Evolutionary conservation across 2,329 filamentous ascomycete genomes (phyloP).

Genomic region (Lasiodiplodia sp.): DNA sequence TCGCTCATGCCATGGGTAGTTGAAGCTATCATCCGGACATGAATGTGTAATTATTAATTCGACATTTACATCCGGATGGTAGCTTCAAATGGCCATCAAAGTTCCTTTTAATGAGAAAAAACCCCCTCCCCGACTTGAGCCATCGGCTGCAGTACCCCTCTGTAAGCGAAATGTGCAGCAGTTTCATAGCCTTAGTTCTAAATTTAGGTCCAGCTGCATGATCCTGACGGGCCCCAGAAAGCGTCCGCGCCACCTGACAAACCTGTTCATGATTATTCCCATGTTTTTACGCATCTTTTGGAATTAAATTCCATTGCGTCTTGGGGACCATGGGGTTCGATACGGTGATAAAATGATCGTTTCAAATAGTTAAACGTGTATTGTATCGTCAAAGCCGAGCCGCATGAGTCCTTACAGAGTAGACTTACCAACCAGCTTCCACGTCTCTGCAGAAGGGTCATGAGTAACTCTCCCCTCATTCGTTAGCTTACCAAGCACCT

Average conservation of each 20-base stretch:
- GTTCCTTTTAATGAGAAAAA: no score
- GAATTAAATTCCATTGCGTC: neutral
- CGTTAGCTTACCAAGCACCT: constrained; percentile 81
- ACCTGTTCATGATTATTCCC: neutral
- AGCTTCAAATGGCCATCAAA: no score
- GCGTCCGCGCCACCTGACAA: neutral
- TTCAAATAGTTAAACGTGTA: neutral
- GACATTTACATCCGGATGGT: no score
- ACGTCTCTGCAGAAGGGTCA: constrained; percentile 43
- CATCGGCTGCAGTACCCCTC: no score
- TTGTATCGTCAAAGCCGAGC: neutral
- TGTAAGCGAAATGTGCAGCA: neutral
- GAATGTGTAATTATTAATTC: no score
- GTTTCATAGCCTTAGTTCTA: neutral
- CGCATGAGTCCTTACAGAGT: constrained; percentile 32
- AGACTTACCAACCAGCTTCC: constrained; percentile 44
- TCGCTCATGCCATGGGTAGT: no score
- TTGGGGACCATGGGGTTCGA: neutral
- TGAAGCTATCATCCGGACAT: no score
- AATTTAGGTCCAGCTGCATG: neutral
- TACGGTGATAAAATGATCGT: neutral
- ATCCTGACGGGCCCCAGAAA: neutral
- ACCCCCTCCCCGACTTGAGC: no score
- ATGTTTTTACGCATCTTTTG: neutral
- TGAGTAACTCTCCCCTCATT: constrained; percentile 71